These are phyloP conservation scores for Pseudozyma hubeiensis DNA, from an alignment of 1,284 basidiomycete species.

Conservation along the genomic window DNA sequence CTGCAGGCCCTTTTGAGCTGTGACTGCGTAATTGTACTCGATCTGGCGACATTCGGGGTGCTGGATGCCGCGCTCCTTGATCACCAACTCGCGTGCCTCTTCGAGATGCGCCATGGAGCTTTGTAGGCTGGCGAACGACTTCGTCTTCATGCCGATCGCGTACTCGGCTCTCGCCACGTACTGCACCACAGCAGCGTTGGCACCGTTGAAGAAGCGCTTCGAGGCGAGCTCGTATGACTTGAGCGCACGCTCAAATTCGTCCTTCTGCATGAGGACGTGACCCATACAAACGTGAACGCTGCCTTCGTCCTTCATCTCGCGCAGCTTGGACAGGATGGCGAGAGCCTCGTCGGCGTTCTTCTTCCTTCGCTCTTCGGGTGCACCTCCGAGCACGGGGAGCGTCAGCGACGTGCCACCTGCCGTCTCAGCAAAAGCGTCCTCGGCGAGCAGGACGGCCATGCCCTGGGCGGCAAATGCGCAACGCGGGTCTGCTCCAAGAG, in stretches of 20 bases:
- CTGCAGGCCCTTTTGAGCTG: conserved; percentile 63
- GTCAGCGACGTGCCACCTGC: conserved; percentile 36
- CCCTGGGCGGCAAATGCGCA: conserved; percentile 67
- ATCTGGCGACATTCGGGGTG: conserved; percentile 52
- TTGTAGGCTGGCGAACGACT: conserved; percentile 52
- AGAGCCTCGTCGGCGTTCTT: conserved; percentile 63
- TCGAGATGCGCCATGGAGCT: conserved; percentile 55
- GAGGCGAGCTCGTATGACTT: conserved; percentile 65
- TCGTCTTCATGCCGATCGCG: conserved; percentile 58
- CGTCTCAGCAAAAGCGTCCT: conserved; percentile 62
- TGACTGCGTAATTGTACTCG: conserved; percentile 66
- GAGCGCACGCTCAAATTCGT: conserved; percentile 63
- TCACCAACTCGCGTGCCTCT: conserved; percentile 36
- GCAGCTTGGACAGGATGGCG: conserved; percentile 62
- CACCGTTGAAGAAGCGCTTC: conserved; percentile 43
- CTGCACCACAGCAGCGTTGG: conserved; percentile 58
- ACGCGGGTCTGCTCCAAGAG: conserved; percentile 52
- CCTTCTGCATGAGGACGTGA: conserved; percentile 66
- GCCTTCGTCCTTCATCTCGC: conserved; percentile 64
- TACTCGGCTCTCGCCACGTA: conserved; percentile 64
- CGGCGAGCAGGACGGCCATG: conserved; percentile 64
- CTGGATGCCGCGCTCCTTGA: conserved; percentile 31
- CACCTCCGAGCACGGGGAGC: conserved; percentile 28
- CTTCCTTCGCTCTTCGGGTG: conserved; percentile 52
- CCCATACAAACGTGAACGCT: conserved; percentile 68